Percentiles rank a stretch among this genome's conserved stretches.
Conservation (phyloP, 2,329 filamentous ascomycete species). For the Septoria linicola region DNA sequence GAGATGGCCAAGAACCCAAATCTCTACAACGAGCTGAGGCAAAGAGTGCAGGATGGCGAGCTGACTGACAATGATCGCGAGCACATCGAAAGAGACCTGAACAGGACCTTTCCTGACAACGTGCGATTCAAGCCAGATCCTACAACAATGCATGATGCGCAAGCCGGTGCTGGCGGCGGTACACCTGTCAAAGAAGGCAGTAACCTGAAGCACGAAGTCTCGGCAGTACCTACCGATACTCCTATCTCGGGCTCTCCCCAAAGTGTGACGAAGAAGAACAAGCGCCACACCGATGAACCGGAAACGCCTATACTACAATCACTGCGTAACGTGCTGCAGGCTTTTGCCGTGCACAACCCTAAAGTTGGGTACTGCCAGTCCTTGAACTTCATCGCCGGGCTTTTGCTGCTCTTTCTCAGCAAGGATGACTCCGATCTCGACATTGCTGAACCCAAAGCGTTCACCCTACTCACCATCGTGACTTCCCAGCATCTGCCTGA, state of each 20-base stretch:
- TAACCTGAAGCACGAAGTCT: constrained; percentile 6
- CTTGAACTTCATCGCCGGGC: constrained; percentile 88
- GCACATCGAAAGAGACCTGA: constrained; percentile 88
- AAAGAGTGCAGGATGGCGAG: constrained; percentile 60
- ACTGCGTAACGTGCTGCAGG: constrained; percentile 79
- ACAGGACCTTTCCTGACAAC: constrained; percentile 94
- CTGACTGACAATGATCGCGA: constrained; percentile 74
- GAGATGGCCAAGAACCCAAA: constrained; percentile 74
- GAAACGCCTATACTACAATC: constrained; percentile 80
- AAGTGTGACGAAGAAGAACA: constrained; percentile 20
- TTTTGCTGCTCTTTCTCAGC: constrained; percentile 78
- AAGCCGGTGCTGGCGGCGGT: constrained; percentile 34
- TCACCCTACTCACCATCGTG: constrained; percentile 91
- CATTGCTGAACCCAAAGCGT: constrained; percentile 81
- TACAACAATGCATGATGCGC: constrained; percentile 35
- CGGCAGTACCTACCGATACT: constrained; percentile 6
- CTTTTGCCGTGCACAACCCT: constrained; percentile 88
- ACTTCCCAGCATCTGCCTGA: constrained; percentile 84
- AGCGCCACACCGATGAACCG: constrained; percentile 43
- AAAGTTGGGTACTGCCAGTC: constrained; percentile 94
- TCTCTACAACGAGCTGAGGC: constrained; percentile 70
- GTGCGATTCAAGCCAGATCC: constrained; percentile 74
- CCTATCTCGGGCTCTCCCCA: constrained; percentile 4
- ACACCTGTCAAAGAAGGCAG: constrained; percentile 18
- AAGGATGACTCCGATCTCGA: constrained; percentile 43